phyloP scores from a whole-genome alignment of 2,329 filamentous ascomycete genomes.

The Coleophoma cylindrospora region DNA sequence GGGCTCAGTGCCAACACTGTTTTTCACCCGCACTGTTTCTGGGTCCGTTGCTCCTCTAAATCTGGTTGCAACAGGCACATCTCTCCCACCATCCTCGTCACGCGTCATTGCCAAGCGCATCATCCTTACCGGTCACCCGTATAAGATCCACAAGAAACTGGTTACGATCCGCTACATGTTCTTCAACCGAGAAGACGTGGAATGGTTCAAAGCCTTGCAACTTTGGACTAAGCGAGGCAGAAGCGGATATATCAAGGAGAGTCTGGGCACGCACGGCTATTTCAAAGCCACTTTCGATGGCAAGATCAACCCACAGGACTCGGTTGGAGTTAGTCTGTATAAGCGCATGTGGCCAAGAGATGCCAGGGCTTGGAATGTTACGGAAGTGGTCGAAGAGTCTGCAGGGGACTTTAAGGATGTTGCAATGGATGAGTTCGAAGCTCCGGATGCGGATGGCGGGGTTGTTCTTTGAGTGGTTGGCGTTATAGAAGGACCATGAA shows the following conservation, averaged over 20 bases:
- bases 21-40: constrained; percentile 63
- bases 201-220: constrained; percentile 96
- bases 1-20: constrained; percentile 85
- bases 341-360: constrained; percentile 79
- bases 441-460: neutral
- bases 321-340: constrained; percentile 84
- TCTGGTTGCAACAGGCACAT: constrained; percentile 82
- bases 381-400: constrained; percentile 19
- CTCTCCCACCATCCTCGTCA: constrained; percentile 67
- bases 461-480: neutral
- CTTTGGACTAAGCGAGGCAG: constrained; percentile 89
- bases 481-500: neutral
- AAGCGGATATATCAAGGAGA: constrained; percentile 89
- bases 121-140: constrained; percentile 91
- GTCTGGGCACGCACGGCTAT: constrained; percentile 95
- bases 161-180: constrained; percentile 99
- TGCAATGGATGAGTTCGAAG: constrained; percentile 1
- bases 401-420: constrained; percentile 10
- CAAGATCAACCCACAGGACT: constrained; percentile 92
- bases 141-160: constrained; percentile 97
- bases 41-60: constrained; percentile 47
- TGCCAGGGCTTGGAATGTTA: constrained; percentile 36
- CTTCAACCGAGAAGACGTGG: constrained; percentile 92
- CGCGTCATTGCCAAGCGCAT: constrained; percentile 91
- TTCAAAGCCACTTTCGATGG: constrained; percentile 99